These are phyloP conservation scores for Lagenidium giganteum DNA, from an alignment of 352 stramenopile species.

Conservation along the genomic window DNA sequence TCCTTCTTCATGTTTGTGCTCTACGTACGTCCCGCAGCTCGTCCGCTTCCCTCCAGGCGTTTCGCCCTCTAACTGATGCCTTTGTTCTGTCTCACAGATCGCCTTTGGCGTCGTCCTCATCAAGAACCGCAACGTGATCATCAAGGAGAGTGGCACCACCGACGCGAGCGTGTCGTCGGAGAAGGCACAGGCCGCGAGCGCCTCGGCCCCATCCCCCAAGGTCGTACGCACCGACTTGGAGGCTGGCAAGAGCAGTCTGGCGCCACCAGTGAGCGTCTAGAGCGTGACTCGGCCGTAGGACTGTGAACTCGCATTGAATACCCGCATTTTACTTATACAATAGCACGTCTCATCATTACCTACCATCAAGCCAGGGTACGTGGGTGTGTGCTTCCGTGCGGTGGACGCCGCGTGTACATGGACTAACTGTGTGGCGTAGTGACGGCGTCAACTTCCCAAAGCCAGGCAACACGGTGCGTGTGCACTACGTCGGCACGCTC, in stretches of 20 bases:
- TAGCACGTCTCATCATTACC: too few relatives aligned
- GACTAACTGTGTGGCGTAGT: too few relatives aligned
- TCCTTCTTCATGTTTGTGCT: slow-evolving; percentile 86
- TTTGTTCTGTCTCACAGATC: slow-evolving; percentile 24
- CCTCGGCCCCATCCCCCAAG: slow-evolving; percentile 44
- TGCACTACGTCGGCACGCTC: slow-evolving; percentile 79
- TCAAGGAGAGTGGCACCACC: slow-evolving; percentile 57
- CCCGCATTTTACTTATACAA: too few relatives aligned
- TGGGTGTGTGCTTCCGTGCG: too few relatives aligned
- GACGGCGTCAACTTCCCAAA: slow-evolving; percentile 77
- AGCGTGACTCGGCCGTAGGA: too few relatives aligned
- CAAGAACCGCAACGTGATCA: slow-evolving; percentile 77
- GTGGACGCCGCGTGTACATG: too few relatives aligned
- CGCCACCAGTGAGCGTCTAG: slow-evolving; percentile 68
- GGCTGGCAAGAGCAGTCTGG: slow-evolving; percentile 42
- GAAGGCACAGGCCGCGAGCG: slow-evolving; percentile 34
- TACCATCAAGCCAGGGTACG: slow-evolving; percentile 71
- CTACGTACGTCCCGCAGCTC: slow-evolving; percentile 53
- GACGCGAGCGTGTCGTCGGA: slow-evolving; percentile 42
- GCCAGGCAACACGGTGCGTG: slow-evolving; percentile 57
- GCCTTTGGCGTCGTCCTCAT: slow-evolving; percentile 62
- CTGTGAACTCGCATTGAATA: too few relatives aligned
- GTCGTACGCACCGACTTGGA: slow-evolving; percentile 64
- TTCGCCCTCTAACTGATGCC: neutral
- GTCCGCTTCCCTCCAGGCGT: neutral